Evolutionary conservation across 2,329 filamentous ascomycete genomes (phyloP).

Genomic region (Fusarium nelsonii): DNA sequence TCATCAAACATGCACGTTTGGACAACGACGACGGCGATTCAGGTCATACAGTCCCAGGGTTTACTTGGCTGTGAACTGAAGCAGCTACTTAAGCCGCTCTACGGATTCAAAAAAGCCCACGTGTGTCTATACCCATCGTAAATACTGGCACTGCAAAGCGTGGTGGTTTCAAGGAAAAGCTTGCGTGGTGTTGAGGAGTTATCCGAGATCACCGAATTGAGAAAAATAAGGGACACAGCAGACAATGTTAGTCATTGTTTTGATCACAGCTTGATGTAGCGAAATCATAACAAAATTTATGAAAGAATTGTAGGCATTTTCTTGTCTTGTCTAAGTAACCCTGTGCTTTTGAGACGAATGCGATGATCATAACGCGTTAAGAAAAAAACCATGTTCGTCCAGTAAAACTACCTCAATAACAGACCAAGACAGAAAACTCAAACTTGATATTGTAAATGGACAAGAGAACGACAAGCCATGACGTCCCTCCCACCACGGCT

Average conservation of each 20-base stretch:
- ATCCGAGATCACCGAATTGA: constrained; percentile 17
- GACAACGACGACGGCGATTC: constrained; percentile 14
- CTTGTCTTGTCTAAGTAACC: constrained; percentile 46
- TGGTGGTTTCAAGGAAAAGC: constrained; percentile 35
- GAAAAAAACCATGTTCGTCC: constrained; percentile 45
- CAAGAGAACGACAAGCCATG: constrained; percentile 57
- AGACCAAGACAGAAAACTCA: constrained; percentile 40
- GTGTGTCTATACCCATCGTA: constrained; percentile 33
- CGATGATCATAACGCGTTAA: constrained; percentile 40
- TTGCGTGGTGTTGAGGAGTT: constrained; percentile 39
- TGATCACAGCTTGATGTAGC: constrained; percentile 2
- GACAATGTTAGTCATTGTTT: neutral
- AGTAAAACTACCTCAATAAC: constrained; percentile 35
- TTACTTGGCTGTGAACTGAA: constrained; percentile 19
- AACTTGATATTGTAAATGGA: constrained; percentile 32
- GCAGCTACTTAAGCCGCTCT: constrained; percentile 11
- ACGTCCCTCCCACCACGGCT: constrained; percentile 73
- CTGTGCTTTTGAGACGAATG: constrained; percentile 45
- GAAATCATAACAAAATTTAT: constrained; percentile 26
- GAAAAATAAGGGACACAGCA: neutral
- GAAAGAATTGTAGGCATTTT: constrained; percentile 42
- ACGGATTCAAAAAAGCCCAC: constrained; percentile 8
- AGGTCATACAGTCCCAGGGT: constrained; percentile 9
- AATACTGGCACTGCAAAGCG: constrained; percentile 26
- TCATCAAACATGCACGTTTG: constrained; percentile 17